Evolutionary conservation across 2,329 filamentous ascomycete genomes (phyloP).

Genomic region (Stachybotrys chartarum): DNA sequence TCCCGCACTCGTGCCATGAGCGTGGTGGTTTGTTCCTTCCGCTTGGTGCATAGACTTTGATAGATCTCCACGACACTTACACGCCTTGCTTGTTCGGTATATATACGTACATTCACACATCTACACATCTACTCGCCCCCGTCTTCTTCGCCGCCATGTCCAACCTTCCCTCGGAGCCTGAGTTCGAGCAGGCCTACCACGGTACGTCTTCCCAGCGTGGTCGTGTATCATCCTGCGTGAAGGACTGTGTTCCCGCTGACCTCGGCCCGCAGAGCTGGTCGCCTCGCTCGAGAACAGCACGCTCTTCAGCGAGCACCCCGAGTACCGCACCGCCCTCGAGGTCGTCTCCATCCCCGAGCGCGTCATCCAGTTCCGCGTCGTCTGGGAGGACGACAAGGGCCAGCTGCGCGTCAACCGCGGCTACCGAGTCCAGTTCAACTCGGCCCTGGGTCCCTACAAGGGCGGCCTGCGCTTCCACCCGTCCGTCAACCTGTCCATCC

Average conservation of each 20-base stretch:
- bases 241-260: not conserved
- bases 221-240: not conserved
- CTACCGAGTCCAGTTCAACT: constrained; percentile 98
- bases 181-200: constrained; percentile 98
- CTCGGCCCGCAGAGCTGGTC: constrained; percentile 63
- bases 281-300: constrained; percentile 90
- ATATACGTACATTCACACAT: not conserved
- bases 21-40: too few species aligned
- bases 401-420: constrained; percentile 87
- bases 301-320: constrained; percentile 89
- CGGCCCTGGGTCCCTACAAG: constrained; percentile 94
- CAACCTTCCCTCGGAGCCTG: constrained; percentile 80
- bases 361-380: constrained; percentile 92
- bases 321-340: constrained; percentile 85
- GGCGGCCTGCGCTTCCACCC: constrained; percentile 94
- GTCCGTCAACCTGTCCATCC: constrained; percentile 68
- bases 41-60: too few species aligned
- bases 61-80: too few species aligned
- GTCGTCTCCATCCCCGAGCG: constrained; percentile 90
- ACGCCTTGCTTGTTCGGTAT: too few species aligned
- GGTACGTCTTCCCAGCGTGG: constrained; percentile 44
- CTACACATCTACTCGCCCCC: constrained; percentile 2
- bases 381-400: constrained; percentile 93
- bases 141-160: constrained; percentile 52
- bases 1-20: too few species aligned